phyloP scores from a whole-genome alignment of 345 rosid species.

The Ricinus communis region DNA sequence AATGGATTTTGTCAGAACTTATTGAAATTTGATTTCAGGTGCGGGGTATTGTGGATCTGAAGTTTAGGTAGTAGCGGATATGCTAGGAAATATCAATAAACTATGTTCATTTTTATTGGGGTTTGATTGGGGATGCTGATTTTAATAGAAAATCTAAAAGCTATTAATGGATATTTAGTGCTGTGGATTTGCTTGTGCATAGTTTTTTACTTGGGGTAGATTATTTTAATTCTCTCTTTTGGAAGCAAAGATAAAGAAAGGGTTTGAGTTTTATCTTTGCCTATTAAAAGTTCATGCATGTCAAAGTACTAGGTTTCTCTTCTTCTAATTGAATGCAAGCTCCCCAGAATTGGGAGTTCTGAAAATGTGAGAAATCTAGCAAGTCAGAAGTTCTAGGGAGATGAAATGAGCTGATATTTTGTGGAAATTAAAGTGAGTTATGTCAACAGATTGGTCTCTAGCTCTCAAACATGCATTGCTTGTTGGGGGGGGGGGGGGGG shows the following conservation, averaged over 20 bases:
- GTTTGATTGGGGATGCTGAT: conserved; percentile 13
- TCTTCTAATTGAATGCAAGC: background rate
- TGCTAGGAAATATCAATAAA: conserved; percentile 9
- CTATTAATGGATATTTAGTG: background rate
- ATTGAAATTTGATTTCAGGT: conserved; percentile 7
- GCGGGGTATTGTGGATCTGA: conserved; percentile 29
- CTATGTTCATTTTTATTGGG: background rate
- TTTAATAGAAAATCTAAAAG: background rate
- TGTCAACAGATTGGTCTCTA: background rate
- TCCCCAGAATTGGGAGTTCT: background rate
- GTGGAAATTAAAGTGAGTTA: background rate
- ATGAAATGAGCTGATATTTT: background rate
- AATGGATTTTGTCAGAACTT: background rate
- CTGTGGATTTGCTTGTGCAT: background rate
- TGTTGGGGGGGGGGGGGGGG: no score
- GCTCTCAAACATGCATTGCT: background rate
- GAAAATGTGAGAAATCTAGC: background rate
- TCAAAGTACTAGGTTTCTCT: background rate
- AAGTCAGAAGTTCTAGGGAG: background rate
- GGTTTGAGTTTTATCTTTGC: background rate
- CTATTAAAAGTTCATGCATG: background rate
- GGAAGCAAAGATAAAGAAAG: background rate
- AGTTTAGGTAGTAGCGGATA: background rate
- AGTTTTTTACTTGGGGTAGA: background rate
- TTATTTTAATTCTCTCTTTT: background rate